Evolutionary conservation across 306 rosid genomes (phyloP).

Genomic region (Parietaria judaica): DNA sequence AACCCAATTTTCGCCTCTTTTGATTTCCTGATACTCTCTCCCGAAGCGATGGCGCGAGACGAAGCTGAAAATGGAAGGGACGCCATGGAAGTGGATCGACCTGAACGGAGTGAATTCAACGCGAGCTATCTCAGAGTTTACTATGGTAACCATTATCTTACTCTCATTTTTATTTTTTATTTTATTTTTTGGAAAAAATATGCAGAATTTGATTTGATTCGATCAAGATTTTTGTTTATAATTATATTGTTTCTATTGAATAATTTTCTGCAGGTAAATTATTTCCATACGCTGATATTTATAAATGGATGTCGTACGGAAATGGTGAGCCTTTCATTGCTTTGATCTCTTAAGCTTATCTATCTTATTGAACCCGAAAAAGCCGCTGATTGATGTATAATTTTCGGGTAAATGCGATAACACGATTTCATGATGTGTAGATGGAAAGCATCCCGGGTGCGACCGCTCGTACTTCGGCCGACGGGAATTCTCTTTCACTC

Average conservation of each 20-base stretch:
- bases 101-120: constrained; percentile 30
- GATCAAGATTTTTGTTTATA: not conserved
- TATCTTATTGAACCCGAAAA: not conserved
- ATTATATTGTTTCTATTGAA: not conserved
- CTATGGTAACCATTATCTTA: constrained; percentile 34
- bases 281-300: constrained; percentile 65
- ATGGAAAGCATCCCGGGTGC: constrained; percentile 92
- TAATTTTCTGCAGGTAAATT: constrained; percentile 52
- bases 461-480: constrained; percentile 62
- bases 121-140: constrained; percentile 46
- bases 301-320: constrained; percentile 77
- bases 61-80: constrained; percentile 28
- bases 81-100: constrained; percentile 40
- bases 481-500: constrained; percentile 76
- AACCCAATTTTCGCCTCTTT: not conserved
- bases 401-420: not conserved
- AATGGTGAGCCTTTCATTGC: constrained; percentile 41
- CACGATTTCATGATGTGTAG: constrained; percentile 29
- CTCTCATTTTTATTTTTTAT: not conserved
- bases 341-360: not conserved
- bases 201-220: not conserved
- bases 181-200: not conserved
- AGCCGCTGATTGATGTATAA: not conserved
- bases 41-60: constrained; percentile 24
- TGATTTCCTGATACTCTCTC: not conserved